These are phyloP conservation scores for Samsoniella hepiali DNA, from an alignment of 2,329 filamentous ascomycete species.

Conservation along the genomic window DNA sequence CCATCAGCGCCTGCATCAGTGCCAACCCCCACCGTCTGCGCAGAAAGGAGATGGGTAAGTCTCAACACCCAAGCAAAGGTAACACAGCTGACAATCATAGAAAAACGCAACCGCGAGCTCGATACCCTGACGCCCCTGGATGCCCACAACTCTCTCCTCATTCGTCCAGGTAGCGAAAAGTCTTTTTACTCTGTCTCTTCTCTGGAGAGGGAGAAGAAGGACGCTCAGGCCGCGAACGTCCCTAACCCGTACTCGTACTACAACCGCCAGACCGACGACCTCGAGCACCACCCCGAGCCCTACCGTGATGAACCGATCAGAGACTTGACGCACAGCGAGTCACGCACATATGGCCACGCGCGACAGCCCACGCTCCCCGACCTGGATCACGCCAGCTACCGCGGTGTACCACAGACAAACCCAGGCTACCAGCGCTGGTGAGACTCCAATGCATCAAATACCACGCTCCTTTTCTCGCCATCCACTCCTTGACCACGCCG, in stretches of 20 bases:
- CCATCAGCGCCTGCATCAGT: slow-evolving; percentile 75
- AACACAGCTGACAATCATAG: slow-evolving; percentile 43
- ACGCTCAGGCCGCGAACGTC: slow-evolving; percentile 25
- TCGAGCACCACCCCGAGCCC: slow-evolving; percentile 1
- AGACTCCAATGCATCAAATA: neutral
- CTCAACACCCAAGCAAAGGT: slow-evolving; percentile 11
- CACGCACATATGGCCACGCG: neutral
- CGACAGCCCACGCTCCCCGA: slow-evolving; percentile 9
- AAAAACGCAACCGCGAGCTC: slow-evolving; percentile 69
- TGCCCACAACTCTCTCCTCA: slow-evolving; percentile 79
- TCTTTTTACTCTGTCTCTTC: slow-evolving; percentile 44
- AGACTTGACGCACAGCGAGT: slow-evolving; percentile 6
- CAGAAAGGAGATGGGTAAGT: slow-evolving; percentile 84
- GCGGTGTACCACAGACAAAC: slow-evolving; percentile 1
- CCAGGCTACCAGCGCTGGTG: slow-evolving; percentile 8
- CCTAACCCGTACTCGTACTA: slow-evolving; percentile 32
- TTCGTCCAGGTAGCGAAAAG: slow-evolving; percentile 40
- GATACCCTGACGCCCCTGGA: slow-evolving; percentile 85
- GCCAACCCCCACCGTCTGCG: slow-evolving; percentile 87
- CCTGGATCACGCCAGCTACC: slow-evolving; percentile 2
- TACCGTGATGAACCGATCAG: slow-evolving; percentile 8
- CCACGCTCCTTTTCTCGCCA: neutral
- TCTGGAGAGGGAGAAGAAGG: slow-evolving; percentile 35
- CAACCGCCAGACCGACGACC: neutral
- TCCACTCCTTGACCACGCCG: slow-evolving; percentile 3